phyloP scores from a whole-genome alignment of 768 basidiomycete genomes.

The Mycena vulgaris region DNA sequence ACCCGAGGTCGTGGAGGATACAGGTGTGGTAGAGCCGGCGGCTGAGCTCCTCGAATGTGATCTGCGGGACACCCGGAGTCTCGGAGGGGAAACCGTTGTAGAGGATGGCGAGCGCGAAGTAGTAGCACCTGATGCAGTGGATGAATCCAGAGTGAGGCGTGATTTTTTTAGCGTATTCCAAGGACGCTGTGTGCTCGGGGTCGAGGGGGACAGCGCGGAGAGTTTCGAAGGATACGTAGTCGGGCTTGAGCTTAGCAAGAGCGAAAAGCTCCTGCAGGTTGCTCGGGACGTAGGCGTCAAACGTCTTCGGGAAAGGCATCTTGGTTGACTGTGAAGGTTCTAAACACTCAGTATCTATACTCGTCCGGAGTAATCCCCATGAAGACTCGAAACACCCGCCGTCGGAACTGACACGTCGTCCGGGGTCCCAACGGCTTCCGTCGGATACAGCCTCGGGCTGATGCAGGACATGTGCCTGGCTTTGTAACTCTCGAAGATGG shows the following conservation, averaged over 20 bases:
- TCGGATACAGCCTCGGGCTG: no score
- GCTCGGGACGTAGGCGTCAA: conserved; percentile 32
- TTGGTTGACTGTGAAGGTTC: not conserved
- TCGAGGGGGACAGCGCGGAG: conserved; percentile 25
- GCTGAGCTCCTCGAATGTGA: conserved; percentile 29
- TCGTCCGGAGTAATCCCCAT: no score
- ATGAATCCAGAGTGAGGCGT: conserved; percentile 27
- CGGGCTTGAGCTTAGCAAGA: conserved; percentile 25
- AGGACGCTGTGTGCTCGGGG: conserved; percentile 29
- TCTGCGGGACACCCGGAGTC: conserved; percentile 37
- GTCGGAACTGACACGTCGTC: no score
- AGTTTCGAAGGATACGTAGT: conserved; percentile 30
- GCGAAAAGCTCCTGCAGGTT: conserved; percentile 30
- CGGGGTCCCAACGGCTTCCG: no score
- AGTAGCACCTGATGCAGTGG: conserved; percentile 37
- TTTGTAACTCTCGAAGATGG: no score
- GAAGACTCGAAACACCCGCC: no score
- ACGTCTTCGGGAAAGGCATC: conserved; percentile 32
- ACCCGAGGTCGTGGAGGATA: conserved; percentile 25
- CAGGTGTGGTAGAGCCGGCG: conserved; percentile 30
- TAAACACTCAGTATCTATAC: no score
- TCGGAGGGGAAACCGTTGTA: conserved; percentile 38
- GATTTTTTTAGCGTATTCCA: conserved; percentile 33
- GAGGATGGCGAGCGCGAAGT: conserved; percentile 37
- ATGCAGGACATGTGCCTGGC: no score